Conservation (phyloP, 2,329 filamentous ascomycete species). For the Diaporthe australafricana region DNA sequence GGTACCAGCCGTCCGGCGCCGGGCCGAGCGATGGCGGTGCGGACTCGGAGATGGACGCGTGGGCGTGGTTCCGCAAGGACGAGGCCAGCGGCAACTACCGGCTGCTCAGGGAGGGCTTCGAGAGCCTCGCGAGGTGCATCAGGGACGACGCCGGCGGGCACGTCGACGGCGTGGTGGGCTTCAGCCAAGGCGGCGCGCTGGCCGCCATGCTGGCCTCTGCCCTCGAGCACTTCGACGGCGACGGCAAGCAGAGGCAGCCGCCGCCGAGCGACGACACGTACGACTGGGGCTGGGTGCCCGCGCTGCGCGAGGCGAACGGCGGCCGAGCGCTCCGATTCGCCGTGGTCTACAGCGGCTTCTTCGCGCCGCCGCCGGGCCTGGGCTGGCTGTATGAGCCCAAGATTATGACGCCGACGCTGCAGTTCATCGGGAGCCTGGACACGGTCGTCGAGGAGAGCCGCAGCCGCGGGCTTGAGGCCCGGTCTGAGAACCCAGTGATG, state of each 20-base stretch:
- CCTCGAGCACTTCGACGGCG: slow-evolving; percentile 65
- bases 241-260: slow-evolving; percentile 48
- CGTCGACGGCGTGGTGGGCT: slow-evolving; percentile 84
- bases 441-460: slow-evolving; percentile 86
- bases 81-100: slow-evolving; percentile 74
- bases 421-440: slow-evolving; percentile 86
- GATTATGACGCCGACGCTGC: slow-evolving; percentile 81
- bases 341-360: slow-evolving; percentile 83
- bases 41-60: slow-evolving; percentile 70
- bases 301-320: slow-evolving; percentile 62
- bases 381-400: slow-evolving; percentile 79
- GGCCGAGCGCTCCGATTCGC: slow-evolving; percentile 71
- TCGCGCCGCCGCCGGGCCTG: slow-evolving; percentile 71
- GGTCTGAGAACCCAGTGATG: slow-evolving; percentile 66
- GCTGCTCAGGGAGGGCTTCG: slow-evolving; percentile 77
- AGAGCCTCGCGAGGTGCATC: slow-evolving; percentile 70
- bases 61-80: slow-evolving; percentile 85
- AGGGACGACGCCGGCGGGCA: slow-evolving; percentile 71
- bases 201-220: slow-evolving; percentile 79
- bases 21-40: slow-evolving; percentile 45
- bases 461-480: slow-evolving; percentile 74
- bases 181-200: slow-evolving; percentile 82
- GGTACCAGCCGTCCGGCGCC: slow-evolving; percentile 64
- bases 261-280: slow-evolving; percentile 45
- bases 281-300: slow-evolving; percentile 54